Conservation (phyloP, 1,139 yeast genomes). For the Zhuliangozyma parablackwelliae region DNA sequence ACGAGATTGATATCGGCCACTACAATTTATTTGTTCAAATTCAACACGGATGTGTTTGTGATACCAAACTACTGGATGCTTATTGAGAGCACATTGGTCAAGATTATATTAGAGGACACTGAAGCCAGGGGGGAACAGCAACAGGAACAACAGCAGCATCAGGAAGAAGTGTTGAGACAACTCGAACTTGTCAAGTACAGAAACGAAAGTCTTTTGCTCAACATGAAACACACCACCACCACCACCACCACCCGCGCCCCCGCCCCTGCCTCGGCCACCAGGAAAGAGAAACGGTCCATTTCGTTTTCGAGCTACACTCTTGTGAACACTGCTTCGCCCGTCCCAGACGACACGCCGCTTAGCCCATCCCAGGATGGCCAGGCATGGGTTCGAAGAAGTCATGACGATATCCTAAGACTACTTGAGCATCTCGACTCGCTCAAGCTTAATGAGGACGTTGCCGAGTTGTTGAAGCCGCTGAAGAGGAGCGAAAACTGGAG, state of each 20-base stretch:
- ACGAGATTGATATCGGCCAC: slow-evolving; percentile 25
- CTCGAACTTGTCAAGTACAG: slow-evolving; percentile 60
- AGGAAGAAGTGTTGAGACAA: slow-evolving; percentile 41
- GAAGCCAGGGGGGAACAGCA: slow-evolving; percentile 22
- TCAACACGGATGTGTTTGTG: slow-evolving; percentile 68
- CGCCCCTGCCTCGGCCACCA: no score
- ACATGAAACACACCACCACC: slow-evolving; percentile 19
- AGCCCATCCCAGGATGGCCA: no score
- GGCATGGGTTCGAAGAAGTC: no score
- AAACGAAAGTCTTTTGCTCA: slow-evolving; percentile 67
- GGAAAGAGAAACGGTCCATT: background rate
- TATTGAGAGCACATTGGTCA: slow-evolving; percentile 41
- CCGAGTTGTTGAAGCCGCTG: slow-evolving; percentile 25
- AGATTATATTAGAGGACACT: slow-evolving; percentile 37
- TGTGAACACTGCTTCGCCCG: slow-evolving; percentile 28
- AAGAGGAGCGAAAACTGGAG: slow-evolving; percentile 30
- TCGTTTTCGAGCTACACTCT: slow-evolving; percentile 7
- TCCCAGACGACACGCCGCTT: slow-evolving; percentile 25
- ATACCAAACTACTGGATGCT: slow-evolving; percentile 71
- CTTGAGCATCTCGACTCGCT: slow-evolving; percentile 1
- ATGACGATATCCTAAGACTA: no score
- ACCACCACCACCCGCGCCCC: no score
- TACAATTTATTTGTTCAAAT: slow-evolving; percentile 49
- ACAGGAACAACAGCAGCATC: slow-evolving; percentile 7
- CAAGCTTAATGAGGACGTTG: slow-evolving; percentile 28